phyloP scores from a whole-genome alignment of 352 stramenopile species.

The Pilasporangium apinafurcum region DNA sequence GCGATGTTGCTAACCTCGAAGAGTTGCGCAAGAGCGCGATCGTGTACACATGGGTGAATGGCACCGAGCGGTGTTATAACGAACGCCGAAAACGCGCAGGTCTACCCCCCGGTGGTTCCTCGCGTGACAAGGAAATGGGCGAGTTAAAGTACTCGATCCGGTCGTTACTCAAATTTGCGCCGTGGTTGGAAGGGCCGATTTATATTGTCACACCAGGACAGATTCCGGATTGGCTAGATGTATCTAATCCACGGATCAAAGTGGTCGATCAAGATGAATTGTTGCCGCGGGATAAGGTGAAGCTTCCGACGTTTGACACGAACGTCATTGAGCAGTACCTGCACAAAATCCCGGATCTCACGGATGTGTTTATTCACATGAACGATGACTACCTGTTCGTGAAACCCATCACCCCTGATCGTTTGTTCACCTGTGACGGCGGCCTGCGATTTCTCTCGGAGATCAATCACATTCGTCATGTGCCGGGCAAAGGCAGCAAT shows the following conservation, averaged over 20 bases:
- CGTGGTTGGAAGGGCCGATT: constrained; percentile 75
- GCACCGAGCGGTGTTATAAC: constrained; percentile 77
- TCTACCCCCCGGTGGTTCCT: constrained; percentile 51
- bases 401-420: constrained; percentile 68
- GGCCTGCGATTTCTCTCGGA: constrained; percentile 68
- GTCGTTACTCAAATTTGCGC: constrained; percentile 71
- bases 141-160: constrained; percentile 85
- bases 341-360: constrained; percentile 77
- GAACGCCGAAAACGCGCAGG: constrained; percentile 38
- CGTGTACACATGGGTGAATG: constrained; percentile 87
- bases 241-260: constrained; percentile 52
- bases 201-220: constrained; percentile 81
- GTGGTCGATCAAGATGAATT: constrained; percentile 79
- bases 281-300: constrained; percentile 45
- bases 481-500: constrained; percentile 49
- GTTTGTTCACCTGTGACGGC: constrained; percentile 84
- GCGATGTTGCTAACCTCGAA: constrained; percentile 66
- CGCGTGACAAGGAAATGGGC: constrained; percentile 77
- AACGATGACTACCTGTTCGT: constrained; percentile 89
- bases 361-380: constrained; percentile 86
- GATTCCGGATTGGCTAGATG: constrained; percentile 77
- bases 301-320: constrained; percentile 71
- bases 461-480: constrained; percentile 81
- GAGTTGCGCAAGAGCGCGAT: constrained; percentile 54
- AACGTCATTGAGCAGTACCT: constrained; percentile 87